These are phyloP conservation scores for Camellia japonica DNA, from an alignment of 148 eudicot species.

Conservation along the genomic window DNA sequence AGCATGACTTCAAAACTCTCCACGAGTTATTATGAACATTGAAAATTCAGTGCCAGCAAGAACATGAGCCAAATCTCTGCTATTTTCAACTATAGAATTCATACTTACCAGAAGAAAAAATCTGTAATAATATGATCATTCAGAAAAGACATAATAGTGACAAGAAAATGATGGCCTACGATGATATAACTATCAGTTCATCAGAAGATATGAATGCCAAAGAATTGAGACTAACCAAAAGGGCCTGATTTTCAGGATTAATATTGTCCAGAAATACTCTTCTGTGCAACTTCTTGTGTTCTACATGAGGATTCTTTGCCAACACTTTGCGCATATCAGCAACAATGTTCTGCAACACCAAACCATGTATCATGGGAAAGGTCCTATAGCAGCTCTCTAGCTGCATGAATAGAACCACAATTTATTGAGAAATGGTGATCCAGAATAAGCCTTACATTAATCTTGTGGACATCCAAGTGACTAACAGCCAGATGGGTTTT, in stretches of 20 bases:
- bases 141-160: neutral
- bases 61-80: neutral
- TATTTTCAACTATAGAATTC: neutral
- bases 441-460: conserved; percentile 53
- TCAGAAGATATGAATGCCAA: neutral
- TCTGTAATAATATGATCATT: neutral
- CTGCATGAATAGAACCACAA: conserved; percentile 5
- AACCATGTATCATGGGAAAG: conserved; percentile 10
- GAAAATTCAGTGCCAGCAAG: conserved; percentile 1
- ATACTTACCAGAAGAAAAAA: neutral
- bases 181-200: neutral
- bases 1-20: neutral
- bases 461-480: conserved; percentile 80
- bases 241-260: conserved; percentile 88
- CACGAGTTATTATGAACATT: neutral
- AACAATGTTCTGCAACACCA: conserved; percentile 64
- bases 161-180: neutral
- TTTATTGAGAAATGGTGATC: neutral
- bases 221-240: conserved; percentile 51
- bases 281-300: conserved; percentile 90
- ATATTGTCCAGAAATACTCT: conserved; percentile 83
- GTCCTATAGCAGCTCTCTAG: conserved; percentile 8
- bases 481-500: conserved; percentile 88
- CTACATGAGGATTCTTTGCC: conserved; percentile 94
- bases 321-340: conserved; percentile 98